Conservation (phyloP, 1,139 yeast species). For the Yamadazyma atmosphaerica region DNA sequence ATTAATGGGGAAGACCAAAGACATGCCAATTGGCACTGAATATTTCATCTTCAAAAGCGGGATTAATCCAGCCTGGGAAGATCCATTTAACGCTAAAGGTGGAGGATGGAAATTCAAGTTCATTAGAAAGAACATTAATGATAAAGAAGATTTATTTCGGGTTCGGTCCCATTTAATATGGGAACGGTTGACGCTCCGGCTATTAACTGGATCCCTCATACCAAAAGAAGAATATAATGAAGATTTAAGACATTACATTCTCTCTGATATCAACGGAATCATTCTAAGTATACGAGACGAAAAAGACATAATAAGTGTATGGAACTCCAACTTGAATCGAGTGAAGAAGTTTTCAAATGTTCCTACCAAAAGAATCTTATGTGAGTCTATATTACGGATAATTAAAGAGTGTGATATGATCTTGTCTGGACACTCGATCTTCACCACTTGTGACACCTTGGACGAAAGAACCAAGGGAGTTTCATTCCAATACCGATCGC, state of each 20-base stretch:
- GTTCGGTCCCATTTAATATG: constrained; percentile 47
- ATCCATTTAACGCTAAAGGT: constrained; percentile 60
- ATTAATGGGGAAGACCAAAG: constrained; percentile 47
- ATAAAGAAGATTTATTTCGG: constrained; percentile 26
- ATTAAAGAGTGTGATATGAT: constrained; percentile 49
- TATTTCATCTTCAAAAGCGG: constrained; percentile 63
- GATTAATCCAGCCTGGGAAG: constrained; percentile 72
- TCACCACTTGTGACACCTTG: constrained; percentile 27
- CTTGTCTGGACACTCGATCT: constrained; percentile 6
- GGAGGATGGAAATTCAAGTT: constrained; percentile 69
- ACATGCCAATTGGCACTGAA: constrained; percentile 56
- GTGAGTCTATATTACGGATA: constrained; percentile 47
- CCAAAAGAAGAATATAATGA: constrained; percentile 25
- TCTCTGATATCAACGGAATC: constrained; percentile 52
- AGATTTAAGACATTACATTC: constrained; percentile 36
- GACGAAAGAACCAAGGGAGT: constrained; percentile 46
- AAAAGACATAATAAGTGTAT: constrained; percentile 51
- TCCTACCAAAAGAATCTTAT: constrained; percentile 49
- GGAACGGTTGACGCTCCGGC: constrained; percentile 51
- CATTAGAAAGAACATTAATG: constrained; percentile 25
- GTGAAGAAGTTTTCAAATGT: constrained; percentile 23
- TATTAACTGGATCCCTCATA: constrained; percentile 42
- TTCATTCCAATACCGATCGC: constrained; percentile 48
- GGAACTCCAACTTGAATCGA: constrained; percentile 51
- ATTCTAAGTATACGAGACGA: constrained; percentile 52